Evolutionary conservation across 768 basidiomycete genomes (phyloP).

Genomic region (Amanita muscaria): DNA sequence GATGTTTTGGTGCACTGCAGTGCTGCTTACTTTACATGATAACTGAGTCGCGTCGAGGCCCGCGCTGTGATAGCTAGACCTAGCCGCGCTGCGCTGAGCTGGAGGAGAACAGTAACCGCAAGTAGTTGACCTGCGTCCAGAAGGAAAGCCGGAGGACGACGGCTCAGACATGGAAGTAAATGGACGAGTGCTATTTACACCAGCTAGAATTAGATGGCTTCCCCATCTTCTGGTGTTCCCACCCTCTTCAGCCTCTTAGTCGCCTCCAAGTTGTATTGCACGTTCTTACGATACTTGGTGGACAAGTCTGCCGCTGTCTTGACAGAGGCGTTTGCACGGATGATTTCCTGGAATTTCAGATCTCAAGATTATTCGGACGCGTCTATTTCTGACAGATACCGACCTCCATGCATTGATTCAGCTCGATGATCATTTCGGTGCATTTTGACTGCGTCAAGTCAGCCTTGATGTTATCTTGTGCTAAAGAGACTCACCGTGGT

Average conservation of each 20-base stretch:
- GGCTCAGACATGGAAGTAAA: constrained; percentile 6
- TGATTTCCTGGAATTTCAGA: constrained; percentile 61
- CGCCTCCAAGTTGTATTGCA: constrained; percentile 83
- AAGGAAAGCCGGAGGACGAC: constrained; percentile 30
- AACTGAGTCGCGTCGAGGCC: constrained; percentile 41
- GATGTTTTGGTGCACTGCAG: too few relatives aligned
- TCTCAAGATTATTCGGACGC: too few relatives aligned
- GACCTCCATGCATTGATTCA: constrained; percentile 85
- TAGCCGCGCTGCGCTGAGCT: constrained; percentile 33
- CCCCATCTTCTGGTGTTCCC: not conserved
- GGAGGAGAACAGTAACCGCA: constrained; percentile 65
- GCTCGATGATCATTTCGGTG: constrained; percentile 81
- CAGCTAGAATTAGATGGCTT: not conserved
- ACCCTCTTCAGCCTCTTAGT: constrained; percentile 22
- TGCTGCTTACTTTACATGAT: constrained; percentile 39
- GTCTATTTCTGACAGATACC: constrained; percentile 13
- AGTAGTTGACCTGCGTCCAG: constrained; percentile 26
- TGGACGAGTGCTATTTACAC: not conserved
- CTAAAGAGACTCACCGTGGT: constrained; percentile 49
- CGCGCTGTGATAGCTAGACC: constrained; percentile 40
- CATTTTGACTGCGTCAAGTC: constrained; percentile 64
- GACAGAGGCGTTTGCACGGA: constrained; percentile 68
- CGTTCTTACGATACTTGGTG: constrained; percentile 86
- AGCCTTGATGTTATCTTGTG: constrained; percentile 1
- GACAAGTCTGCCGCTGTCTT: constrained; percentile 78